phyloP scores from a whole-genome alignment of 1,139 yeast genomes.

The Maudiozyma humilis region DNA sequence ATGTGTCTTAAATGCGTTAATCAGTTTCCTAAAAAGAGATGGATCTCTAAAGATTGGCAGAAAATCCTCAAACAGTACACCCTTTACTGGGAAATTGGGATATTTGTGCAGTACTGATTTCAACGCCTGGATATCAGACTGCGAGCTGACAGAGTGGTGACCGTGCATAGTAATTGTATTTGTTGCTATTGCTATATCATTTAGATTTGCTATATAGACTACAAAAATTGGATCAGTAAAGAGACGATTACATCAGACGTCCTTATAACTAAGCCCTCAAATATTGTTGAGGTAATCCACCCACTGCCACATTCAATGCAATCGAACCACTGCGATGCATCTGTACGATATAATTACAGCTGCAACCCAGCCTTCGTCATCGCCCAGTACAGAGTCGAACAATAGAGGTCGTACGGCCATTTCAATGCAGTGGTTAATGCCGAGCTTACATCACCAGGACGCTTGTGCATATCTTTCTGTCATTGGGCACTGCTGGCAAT shows the following conservation, averaged over 20 bases:
- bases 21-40: slow-evolving; percentile 62
- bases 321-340: neutral
- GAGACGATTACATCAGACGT: neutral
- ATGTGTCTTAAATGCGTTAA: slow-evolving; percentile 70
- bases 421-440: neutral
- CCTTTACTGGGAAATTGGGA: slow-evolving; percentile 88
- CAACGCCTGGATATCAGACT: slow-evolving; percentile 36
- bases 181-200: too few relatives aligned
- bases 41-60: slow-evolving; percentile 88
- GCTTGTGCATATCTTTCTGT: neutral
- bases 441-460: neutral
- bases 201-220: too few relatives aligned
- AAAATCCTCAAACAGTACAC: slow-evolving; percentile 88
- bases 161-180: neutral
- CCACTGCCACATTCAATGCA: neutral
- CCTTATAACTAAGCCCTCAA: too few relatives aligned
- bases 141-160: neutral
- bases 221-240: too few relatives aligned
- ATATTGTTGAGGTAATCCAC: too few relatives aligned
- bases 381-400: too few relatives aligned
- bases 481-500: neutral
- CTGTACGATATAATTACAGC: neutral
- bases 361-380: neutral
- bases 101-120: slow-evolving; percentile 65
- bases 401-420: neutral